Evolutionary conservation across 2,329 filamentous ascomycete genomes (phyloP).

Genomic region (Diaporthe sp.): DNA sequence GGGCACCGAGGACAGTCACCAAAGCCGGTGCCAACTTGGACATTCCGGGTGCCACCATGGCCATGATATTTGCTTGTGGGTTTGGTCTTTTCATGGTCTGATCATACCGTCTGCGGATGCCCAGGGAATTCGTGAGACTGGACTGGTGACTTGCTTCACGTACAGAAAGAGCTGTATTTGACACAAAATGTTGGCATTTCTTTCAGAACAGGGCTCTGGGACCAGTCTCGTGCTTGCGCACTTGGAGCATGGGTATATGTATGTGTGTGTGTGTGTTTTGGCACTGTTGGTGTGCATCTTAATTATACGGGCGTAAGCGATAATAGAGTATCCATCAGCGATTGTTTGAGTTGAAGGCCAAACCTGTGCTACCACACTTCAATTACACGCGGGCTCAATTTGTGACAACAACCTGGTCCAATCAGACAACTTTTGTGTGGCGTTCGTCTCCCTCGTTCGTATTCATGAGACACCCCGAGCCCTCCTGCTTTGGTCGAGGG

Average conservation of each 20-base stretch:
- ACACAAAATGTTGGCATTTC: not conserved
- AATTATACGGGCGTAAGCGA: not conserved
- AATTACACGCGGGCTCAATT: not conserved
- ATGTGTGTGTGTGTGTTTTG: too few relatives aligned
- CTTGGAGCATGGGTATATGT: not conserved
- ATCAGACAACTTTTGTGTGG: too few relatives aligned
- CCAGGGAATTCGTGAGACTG: not conserved
- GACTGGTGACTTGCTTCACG: too few relatives aligned
- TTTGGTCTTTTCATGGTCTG: slow-evolving; percentile 1
- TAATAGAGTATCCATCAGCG: not conserved
- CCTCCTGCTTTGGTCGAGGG: too few relatives aligned
- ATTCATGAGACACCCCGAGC: too few relatives aligned
- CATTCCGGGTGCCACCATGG: not conserved
- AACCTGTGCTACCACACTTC: not conserved
- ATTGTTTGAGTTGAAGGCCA: not conserved
- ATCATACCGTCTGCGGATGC: not conserved
- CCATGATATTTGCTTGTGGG: not conserved
- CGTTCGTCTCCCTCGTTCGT: too few relatives aligned
- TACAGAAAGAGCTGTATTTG: not conserved
- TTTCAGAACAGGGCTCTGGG: not conserved
- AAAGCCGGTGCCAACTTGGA: not conserved
- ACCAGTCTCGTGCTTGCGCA: not conserved
- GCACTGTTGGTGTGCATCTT: too few relatives aligned
- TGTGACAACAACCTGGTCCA: not conserved
- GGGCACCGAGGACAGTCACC: not conserved